These are phyloP conservation scores for Apiospora malaysiana DNA, from an alignment of 2,329 filamentous ascomycete species.

Conservation along the genomic window DNA sequence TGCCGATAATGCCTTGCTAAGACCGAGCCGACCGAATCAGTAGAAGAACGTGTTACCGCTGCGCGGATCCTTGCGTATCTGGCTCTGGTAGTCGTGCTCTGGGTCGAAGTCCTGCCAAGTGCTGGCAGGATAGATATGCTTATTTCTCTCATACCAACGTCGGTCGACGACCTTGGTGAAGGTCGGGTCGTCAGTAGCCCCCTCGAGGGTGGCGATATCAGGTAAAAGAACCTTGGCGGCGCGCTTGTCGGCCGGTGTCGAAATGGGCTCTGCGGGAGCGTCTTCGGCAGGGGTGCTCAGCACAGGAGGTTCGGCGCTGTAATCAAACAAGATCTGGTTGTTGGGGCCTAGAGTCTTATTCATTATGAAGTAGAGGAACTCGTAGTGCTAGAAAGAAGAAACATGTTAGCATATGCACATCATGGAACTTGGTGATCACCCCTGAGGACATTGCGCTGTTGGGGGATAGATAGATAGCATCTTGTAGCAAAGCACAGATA, in stretches of 20 bases:
- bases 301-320: conserved; percentile 58
- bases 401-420: conserved; percentile 29
- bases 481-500: background rate
- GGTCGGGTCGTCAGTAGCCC: conserved; percentile 76
- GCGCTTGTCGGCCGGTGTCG: conserved; percentile 40
- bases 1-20: background rate
- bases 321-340: conserved; percentile 78
- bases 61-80: conserved; percentile 75
- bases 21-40: conserved; percentile 44
- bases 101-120: conserved; percentile 96
- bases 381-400: conserved; percentile 74
- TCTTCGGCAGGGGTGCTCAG: conserved; percentile 27
- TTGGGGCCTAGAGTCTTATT: conserved; percentile 81
- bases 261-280: conserved; percentile 42
- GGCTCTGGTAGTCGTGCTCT: conserved; percentile 80
- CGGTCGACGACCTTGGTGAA: conserved; percentile 94
- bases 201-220: conserved; percentile 69
- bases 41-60: conserved; percentile 96
- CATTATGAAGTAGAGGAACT: conserved; percentile 96
- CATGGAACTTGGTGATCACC: background rate
- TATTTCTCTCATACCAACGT: conserved; percentile 96
- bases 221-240: conserved; percentile 45
- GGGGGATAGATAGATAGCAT: background rate
- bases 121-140: conserved; percentile 96
- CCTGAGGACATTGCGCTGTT: background rate